These are phyloP conservation scores for Gentiana dahurica DNA, from an alignment of 257 asterid genomes.

Conservation along the genomic window DNA sequence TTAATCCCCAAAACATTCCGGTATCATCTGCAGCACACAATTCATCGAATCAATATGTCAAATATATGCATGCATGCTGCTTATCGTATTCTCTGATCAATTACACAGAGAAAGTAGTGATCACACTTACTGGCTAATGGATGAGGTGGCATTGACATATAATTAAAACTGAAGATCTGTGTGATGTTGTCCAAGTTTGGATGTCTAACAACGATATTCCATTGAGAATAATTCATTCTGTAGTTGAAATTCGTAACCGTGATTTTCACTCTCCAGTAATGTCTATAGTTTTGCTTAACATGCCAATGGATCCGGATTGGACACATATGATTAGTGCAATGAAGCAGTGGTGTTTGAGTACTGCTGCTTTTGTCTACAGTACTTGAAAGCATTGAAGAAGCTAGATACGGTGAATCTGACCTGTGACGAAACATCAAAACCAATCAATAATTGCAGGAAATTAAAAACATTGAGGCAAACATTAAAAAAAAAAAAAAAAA, in stretches of 20 bases:
- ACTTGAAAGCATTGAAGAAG: constrained; percentile 16
- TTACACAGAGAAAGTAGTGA: background rate
- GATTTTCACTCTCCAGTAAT: constrained; percentile 40
- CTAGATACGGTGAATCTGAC: constrained; percentile 19
- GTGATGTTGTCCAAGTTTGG: constrained; percentile 36
- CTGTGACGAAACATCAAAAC: constrained; percentile 16
- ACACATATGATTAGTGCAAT: constrained; percentile 40
- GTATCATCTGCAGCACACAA: constrained; percentile 31
- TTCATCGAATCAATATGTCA: too few relatives aligned
- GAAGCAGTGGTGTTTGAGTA: constrained; percentile 15
- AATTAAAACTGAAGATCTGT: constrained; percentile 36
- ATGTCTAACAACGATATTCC: constrained; percentile 41
- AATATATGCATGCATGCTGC: too few relatives aligned
- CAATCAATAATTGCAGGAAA: constrained; percentile 6
- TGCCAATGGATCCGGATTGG: constrained; percentile 53
- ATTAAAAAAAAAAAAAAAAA: background rate
- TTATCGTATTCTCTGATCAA: background rate
- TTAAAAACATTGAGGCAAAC: background rate
- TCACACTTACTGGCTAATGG: constrained; percentile 27
- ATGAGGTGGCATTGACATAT: constrained; percentile 21
- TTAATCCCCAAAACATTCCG: constrained; percentile 36
- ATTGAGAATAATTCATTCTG: constrained; percentile 32
- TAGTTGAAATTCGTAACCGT: constrained; percentile 35
- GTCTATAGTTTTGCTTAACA: constrained; percentile 31
- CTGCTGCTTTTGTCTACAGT: constrained; percentile 10